Percentiles rank a stretch among this genome's conserved stretches.
Evolutionary conservation across 371 early-diverging fungal genomes (phyloP).

Genomic region (Chytridiales sp.): DNA sequence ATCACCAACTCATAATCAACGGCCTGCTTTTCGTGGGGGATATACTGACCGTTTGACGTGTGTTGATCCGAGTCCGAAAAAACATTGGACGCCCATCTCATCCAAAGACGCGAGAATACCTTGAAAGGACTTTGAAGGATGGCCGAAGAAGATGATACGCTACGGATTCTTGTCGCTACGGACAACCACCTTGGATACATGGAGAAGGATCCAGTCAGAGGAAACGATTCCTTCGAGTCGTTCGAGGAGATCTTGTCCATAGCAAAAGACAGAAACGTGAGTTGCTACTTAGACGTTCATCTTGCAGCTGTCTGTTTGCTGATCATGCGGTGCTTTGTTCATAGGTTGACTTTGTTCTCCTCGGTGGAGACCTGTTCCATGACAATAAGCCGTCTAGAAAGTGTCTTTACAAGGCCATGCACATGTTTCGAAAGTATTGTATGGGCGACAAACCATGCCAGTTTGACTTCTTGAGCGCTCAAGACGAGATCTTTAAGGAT

Average conservation of each 20-base stretch:
- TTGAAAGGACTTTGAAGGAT: too few species aligned
- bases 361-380: conserved; percentile 99
- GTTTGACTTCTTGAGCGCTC: conserved; percentile 78
- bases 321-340: neutral
- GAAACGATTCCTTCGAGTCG: conserved; percentile 86
- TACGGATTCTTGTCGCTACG: conserved; percentile 77
- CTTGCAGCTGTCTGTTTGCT: neutral
- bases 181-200: conserved; percentile 98
- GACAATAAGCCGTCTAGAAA: conserved; percentile 94
- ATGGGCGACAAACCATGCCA: conserved; percentile 74
- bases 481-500: conserved; percentile 68
- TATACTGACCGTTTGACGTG: too few species aligned
- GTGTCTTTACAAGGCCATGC: conserved; percentile 73
- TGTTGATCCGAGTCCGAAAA: too few species aligned
- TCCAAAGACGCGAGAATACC: too few species aligned
- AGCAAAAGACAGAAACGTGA: conserved; percentile 64
- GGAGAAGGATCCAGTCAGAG: conserved; percentile 92
- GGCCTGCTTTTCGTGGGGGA: too few species aligned
- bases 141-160: conserved; percentile 1
- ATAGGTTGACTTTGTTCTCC: conserved; percentile 89
- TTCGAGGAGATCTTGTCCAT: conserved; percentile 93
- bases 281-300: neutral
- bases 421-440: conserved; percentile 78
- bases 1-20: too few species aligned
- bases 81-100: too few species aligned